Evolutionary conservation across 495 filamentous ascomycete species (phyloP), one percentile per base, ranked within the genome.

Genomic region (Filosporella fistucella): DNA sequence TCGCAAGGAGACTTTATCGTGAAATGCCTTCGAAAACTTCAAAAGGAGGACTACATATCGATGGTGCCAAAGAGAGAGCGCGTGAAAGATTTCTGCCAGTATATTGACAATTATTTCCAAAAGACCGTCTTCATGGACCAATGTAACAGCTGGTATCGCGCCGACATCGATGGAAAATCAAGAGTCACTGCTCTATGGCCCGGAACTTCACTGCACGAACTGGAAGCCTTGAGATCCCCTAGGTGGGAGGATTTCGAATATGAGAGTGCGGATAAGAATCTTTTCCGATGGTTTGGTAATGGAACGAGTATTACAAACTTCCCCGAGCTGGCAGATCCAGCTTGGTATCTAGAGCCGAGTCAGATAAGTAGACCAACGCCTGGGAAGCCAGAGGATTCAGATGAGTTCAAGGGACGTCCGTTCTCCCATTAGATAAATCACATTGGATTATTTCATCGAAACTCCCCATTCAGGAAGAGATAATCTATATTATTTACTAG

Each of bases 191-290:
- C 79, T 0, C 54, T 85, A 14, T 89, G 84, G 71, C 85, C 85
- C 0, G 83, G 81, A 0, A 80, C 74, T 60, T 76, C 79, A 3
- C 63, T 77, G 1, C 76, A 80, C 53, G 60, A 74, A 21, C 79
- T 78, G 10, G 71, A 72, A 17, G 67, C 81, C 21, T 65, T 77
- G 3, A 60, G 75, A 18, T 74, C 83, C 37, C 82, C 82, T 1
- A 65, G 84, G 12, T 87, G 82, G 81, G 84, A 88, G 63, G 84
- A 88, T 57, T 87, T 69, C 66, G 82, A 87, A 46, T 86, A 81
- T 59, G 71, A 70, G 45, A 80, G 33, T 18, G 35, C 17, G 10
- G 47, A 47, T 6, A 52, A 49, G 45, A 59, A 59, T 47, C 5
- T 32, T 41, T 32, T 77, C 44, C 35, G 62, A 33, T 78, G 74